Conservation (phyloP, 1,284 basidiomycete genomes). For the Austroboletus olivaceoglutinosus region DNA sequence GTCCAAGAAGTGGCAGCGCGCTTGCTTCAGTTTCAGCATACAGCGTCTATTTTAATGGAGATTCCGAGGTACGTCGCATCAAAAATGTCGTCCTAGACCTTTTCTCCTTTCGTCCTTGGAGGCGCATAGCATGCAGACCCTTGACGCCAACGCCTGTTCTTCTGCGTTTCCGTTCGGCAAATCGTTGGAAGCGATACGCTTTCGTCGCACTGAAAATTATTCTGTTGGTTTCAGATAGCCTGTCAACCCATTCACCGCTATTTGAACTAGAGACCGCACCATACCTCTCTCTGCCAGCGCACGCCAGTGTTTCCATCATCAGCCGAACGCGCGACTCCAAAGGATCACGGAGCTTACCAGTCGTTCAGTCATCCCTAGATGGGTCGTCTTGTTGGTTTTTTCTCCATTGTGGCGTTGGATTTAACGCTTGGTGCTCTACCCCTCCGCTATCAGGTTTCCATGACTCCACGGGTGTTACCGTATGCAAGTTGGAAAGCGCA, state of each 20-base stretch:
- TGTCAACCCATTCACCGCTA: neutral
- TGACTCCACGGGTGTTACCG: constrained; percentile 1
- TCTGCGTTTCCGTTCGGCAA: neutral
- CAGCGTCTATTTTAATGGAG: neutral
- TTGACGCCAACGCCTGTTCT: neutral
- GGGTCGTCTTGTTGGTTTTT: neutral
- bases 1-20: too few relatives aligned
- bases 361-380: neutral
- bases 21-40: too few relatives aligned
- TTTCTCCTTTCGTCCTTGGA: neutral
- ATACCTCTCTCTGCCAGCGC: neutral
- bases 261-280: neutral
- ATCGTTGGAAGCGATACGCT: neutral
- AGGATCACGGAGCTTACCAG: neutral
- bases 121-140: neutral
- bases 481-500: neutral
- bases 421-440: neutral
- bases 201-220: neutral
- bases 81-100: too few relatives aligned
- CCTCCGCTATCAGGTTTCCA: neutral
- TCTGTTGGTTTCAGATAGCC: neutral
- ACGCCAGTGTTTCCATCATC: neutral
- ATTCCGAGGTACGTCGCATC: neutral
- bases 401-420: constrained; percentile 4
- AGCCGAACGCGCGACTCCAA: neutral